Conservation (phyloP, 2,329 filamentous ascomycete species). For the Diaporthe helianthi region DNA sequence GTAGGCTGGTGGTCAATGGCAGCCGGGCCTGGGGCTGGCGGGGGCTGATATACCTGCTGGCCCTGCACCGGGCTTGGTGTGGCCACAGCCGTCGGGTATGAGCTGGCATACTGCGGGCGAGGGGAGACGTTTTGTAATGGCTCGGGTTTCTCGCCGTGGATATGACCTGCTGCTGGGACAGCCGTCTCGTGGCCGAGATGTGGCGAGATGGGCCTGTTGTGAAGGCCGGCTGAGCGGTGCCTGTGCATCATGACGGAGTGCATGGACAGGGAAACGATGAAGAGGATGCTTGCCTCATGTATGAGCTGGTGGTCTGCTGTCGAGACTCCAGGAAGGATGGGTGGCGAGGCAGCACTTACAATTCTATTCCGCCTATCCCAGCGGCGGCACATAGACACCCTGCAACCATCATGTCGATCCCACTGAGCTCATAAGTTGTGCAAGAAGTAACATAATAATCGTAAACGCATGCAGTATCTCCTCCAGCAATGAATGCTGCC, state of each 20-base stretch:
- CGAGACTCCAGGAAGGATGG: background rate
- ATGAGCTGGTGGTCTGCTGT: background rate
- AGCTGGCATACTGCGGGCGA: constrained; percentile 36
- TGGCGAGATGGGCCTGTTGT: constrained; percentile 43
- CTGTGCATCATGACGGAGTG: constrained; percentile 51
- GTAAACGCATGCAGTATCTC: constrained; percentile 35
- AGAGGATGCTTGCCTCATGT: constrained; percentile 48
- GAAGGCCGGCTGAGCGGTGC: constrained; percentile 53
- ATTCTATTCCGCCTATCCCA: constrained; percentile 51
- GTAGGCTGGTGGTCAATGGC: background rate
- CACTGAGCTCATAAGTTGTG: constrained; percentile 38
- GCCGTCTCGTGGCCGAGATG: constrained; percentile 15
- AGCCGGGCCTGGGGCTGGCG: constrained; percentile 10
- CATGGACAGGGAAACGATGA: constrained; percentile 49
- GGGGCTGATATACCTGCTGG: constrained; percentile 36
- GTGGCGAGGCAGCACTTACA: constrained; percentile 45
- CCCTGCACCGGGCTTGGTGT: constrained; percentile 35
- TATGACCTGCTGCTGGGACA: constrained; percentile 35
- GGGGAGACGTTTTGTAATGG: constrained; percentile 8
- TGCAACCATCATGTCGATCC: constrained; percentile 34
- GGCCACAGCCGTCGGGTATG: constrained; percentile 31
- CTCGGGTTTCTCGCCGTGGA: constrained; percentile 37
- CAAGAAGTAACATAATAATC: constrained; percentile 35
- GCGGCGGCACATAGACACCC: constrained; percentile 46
- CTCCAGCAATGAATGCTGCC: constrained; percentile 37